These are phyloP conservation scores for Fistulifera pelliculosa DNA, from an alignment of 108 stramenopile genomes.

Conservation along the genomic window DNA sequence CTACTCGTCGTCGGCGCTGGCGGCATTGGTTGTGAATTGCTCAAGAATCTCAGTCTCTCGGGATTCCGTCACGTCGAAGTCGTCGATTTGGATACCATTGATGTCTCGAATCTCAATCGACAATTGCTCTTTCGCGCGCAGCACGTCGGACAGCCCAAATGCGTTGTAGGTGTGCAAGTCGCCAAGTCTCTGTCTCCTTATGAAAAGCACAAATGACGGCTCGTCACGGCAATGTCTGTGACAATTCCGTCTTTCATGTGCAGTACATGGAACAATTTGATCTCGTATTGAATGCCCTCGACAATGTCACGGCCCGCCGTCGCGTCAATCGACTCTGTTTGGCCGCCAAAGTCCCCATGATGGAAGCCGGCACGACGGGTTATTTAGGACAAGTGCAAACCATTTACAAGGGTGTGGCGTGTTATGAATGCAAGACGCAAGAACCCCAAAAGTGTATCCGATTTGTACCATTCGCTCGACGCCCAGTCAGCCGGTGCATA, in stretches of 20 bases:
- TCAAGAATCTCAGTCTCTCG: conserved; percentile 91
- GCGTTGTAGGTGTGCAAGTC: conserved; percentile 68
- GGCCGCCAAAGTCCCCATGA: conserved; percentile 83
- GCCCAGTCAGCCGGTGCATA: conserved; percentile 97
- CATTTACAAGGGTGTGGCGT: conserved; percentile 87
- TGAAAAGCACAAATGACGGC: conserved; percentile 34
- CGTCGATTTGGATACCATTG: conserved; percentile 98
- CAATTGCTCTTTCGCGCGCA: conserved; percentile 87
- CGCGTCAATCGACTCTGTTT: conserved; percentile 98
- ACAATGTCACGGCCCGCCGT: conserved; percentile 94
- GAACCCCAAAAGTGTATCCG: conserved; percentile 95
- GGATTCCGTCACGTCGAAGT: conserved; percentile 89
- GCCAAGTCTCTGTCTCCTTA: conserved; percentile 35
- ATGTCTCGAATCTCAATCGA: conserved; percentile 97
- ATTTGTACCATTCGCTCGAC: conserved; percentile 99
- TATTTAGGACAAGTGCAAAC: conserved; percentile 95
- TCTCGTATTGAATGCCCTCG: conserved; percentile 91
- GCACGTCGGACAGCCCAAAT: conserved; percentile 82
- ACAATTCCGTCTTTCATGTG: conserved; percentile 80
- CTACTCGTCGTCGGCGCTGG: conserved; percentile 35
- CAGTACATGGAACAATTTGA: conserved; percentile 83
- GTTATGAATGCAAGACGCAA: conserved; percentile 97
- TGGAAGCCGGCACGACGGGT: conserved; percentile 98
- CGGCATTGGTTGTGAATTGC: conserved; percentile 96
- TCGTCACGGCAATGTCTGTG: conserved; percentile 93